Percentiles rank a stretch among this genome's conserved stretches.
phyloP scores from a whole-genome alignment of 306 rosid genomes.

The Phaseolus lunatus region DNA sequence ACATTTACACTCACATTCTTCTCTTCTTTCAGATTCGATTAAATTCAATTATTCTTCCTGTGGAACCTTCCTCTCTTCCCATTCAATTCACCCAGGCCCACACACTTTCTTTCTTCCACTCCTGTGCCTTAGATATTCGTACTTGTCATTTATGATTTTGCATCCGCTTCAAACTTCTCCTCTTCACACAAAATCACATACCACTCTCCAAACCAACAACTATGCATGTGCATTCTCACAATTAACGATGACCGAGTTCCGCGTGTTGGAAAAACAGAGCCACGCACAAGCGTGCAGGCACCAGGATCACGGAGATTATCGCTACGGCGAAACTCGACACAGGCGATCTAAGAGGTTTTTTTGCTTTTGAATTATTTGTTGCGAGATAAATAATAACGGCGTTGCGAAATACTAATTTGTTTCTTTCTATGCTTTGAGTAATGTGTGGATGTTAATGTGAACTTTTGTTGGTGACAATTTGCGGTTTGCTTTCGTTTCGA shows the following conservation, averaged over 20 bases:
- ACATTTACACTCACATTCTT: not conserved
- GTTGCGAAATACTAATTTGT: not conserved
- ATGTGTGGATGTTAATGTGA: not conserved
- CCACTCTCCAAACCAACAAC: not conserved
- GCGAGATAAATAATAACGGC: not conserved
- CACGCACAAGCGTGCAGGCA: not conserved
- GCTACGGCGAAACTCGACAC: not conserved
- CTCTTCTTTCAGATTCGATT: not conserved
- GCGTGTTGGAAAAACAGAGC: not conserved
- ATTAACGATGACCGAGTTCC: not conserved
- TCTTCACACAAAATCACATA: not conserved
- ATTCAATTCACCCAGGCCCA: constrained; percentile 15
- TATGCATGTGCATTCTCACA: not conserved
- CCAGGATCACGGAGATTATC: not conserved
- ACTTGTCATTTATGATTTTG: not conserved
- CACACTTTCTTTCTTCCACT: not conserved
- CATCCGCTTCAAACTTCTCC: not conserved
- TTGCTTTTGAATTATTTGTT: not conserved
- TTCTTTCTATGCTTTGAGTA: not conserved
- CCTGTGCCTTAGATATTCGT: not conserved
- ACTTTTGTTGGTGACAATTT: not conserved
- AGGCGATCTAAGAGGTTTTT: constrained; percentile 14
- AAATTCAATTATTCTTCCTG: not conserved
- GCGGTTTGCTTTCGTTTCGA: not conserved
- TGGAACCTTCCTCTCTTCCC: not conserved